phyloP scores from a whole-genome alignment of 495 filamentous ascomycete species.

The Aspergillus affinis region DNA sequence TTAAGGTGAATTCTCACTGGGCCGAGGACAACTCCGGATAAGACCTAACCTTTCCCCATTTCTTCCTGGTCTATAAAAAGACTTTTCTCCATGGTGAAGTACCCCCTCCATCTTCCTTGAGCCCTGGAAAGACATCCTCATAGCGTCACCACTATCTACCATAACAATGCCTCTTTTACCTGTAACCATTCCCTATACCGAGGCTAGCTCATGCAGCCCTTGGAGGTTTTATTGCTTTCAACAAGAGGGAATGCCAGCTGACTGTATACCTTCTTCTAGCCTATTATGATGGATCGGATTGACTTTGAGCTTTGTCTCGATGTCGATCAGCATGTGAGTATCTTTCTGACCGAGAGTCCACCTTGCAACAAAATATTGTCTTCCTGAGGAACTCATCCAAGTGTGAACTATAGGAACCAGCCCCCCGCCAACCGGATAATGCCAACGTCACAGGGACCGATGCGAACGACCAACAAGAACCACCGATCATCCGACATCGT shows the following conservation, averaged over 20 bases:
- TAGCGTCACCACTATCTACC: neutral
- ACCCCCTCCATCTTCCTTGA: neutral
- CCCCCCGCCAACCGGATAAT: neutral
- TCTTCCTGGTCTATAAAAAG: neutral
- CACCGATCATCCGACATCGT: too few species aligned
- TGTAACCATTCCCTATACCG: neutral
- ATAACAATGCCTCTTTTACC: neutral
- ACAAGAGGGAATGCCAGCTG: neutral
- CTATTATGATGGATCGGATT: constrained; percentile 19
- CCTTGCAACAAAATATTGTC: neutral
- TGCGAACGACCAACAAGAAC: neutral
- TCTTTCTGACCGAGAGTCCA: neutral
- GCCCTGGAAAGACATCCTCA: neutral
- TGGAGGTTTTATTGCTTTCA: neutral
- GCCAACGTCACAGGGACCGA: neutral
- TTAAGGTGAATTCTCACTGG: neutral
- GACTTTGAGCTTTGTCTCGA: constrained; percentile 23
- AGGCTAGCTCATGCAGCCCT: neutral
- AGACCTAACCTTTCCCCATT: neutral
- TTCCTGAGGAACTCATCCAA: neutral
- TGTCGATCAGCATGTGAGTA: constrained; percentile 21
- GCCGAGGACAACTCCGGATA: too few species aligned
- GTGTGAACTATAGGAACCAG: neutral
- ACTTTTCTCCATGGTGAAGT: neutral
- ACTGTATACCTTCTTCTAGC: neutral